Conservation (phyloP, 345 rosid species). For the Pelargonium nanum region DNA sequence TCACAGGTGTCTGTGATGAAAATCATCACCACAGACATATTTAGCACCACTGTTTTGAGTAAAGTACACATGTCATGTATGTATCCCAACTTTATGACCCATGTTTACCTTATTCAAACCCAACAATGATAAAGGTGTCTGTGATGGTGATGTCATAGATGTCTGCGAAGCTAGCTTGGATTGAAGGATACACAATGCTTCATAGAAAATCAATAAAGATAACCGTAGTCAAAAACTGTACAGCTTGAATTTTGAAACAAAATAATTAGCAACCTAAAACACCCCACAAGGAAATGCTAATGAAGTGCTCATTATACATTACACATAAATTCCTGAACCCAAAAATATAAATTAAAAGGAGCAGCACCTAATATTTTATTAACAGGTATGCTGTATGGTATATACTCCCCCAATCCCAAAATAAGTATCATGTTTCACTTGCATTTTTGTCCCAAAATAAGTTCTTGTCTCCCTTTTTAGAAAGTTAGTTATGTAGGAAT, state of each 20-base stretch:
- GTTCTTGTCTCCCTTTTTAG: background rate
- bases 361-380: background rate
- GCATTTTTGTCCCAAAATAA: too few species aligned
- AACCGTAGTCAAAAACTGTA: slow-evolving; percentile 15
- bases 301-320: background rate
- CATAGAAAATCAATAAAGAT: slow-evolving; percentile 16
- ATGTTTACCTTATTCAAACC: slow-evolving; percentile 18
- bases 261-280: background rate
- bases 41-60: slow-evolving; percentile 10
- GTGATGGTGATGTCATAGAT: slow-evolving; percentile 20
- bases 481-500: too few species aligned
- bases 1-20: slow-evolving; percentile 13
- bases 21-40: slow-evolving; percentile 16
- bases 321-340: background rate
- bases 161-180: slow-evolving; percentile 16
- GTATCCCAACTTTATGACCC: slow-evolving; percentile 17
- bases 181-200: slow-evolving; percentile 17
- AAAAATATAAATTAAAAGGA: slow-evolving; percentile 7
- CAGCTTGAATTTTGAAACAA: slow-evolving; percentile 4
- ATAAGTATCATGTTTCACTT: too few species aligned
- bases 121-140: slow-evolving; percentile 19
- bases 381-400: too few species aligned
- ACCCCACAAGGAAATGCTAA: background rate
- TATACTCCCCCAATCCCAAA: too few species aligned
- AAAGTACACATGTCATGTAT: slow-evolving; percentile 12